phyloP scores from a whole-genome alignment of 78 protist species.

The Speleostelium caveatum region DNA sequence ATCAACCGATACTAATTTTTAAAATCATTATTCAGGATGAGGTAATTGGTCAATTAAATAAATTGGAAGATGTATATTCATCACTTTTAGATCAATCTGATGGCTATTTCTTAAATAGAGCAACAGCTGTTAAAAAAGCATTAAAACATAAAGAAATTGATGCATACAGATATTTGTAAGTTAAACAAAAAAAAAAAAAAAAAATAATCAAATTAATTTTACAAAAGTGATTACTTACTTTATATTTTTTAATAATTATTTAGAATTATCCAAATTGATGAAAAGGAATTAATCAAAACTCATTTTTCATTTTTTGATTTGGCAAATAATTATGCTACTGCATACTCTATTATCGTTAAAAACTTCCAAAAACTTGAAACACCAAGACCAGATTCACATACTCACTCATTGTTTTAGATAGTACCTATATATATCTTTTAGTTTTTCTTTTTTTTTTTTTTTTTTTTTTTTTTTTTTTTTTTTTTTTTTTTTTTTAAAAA shows the following conservation, averaged over 20 bases:
- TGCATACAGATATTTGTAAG: conserved; percentile 48
- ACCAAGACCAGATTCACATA: conserved; percentile 43
- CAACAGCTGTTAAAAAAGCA: conserved; percentile 33
- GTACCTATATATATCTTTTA: background rate
- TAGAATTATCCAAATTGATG: conserved; percentile 54
- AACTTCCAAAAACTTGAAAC: conserved; percentile 58
- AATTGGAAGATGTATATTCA: conserved; percentile 51
- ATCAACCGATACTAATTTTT: conserved; percentile 13
- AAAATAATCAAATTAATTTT: too few relatives aligned
- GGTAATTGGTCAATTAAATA: background rate
- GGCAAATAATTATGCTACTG: conserved; percentile 53
- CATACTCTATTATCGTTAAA: conserved; percentile 46
- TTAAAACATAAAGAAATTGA: conserved; percentile 57
- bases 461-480: background rate
- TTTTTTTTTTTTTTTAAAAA: background rate
- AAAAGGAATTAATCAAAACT: conserved; percentile 44
- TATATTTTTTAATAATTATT: too few relatives aligned
- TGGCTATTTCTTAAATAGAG: conserved; percentile 26
- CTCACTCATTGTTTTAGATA: background rate
- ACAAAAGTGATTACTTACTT: too few relatives aligned
- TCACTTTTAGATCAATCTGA: conserved; percentile 39
- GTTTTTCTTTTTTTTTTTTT: background rate
- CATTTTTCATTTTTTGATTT: conserved; percentile 48
- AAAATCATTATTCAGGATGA: too few relatives aligned
- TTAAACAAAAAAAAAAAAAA: too few relatives aligned